Evolutionary conservation across 345 rosid genomes (phyloP), one percentile per base, ranked within the genome.

Genomic region (Adansonia digitata): DNA sequence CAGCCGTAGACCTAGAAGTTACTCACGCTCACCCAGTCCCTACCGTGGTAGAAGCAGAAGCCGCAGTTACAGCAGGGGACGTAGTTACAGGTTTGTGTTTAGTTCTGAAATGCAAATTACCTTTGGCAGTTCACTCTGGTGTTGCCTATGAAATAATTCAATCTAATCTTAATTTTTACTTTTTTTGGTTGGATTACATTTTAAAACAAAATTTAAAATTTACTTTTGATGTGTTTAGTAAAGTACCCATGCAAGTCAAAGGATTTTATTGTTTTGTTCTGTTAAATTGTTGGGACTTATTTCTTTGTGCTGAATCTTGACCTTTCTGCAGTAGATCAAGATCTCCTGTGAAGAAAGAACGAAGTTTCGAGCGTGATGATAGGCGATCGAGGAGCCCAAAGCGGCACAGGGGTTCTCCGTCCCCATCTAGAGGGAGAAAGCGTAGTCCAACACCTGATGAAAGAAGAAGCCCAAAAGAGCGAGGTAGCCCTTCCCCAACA

Each of bases 11-110:
- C 86, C 83, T 1, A 86, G 86, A 26, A 84, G 86, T 60, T 86
- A 83, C 75, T 89, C 93, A 0, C 83, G 85, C 20, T 91, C 97
- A 14, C 92, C 91, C 20, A 83, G 85, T 69, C 97, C 93, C 61
- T 86, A 84, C 63, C 90, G 84, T 60, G 90, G 90, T 63, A 86
- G 96, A 72, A 89, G 92, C 80, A 89, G 92, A 69, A 89, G 92
- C 79, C 92, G 88, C 51, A 89, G 97, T 77, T 89, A 85, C 81
- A 87, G 91, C 72, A 77, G 88, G 71, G 89, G 90, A 39, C 92
- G 86, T 7, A 89, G 92, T 69, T 78, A 84, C 82, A 85, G 92
- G 89, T 88, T 49, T 55, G 73, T 52, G 7, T 24, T 61, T 18
- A 37, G 27, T 42, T 67, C 49, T 71, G 22, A 22, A 37, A 55